A percentile compares a stretch with the other conserved stretches of the same genome.
These are phyloP conservation scores for Leishmania tropica DNA, from an alignment of 208 protist genomes.

Conservation along the genomic window DNA sequence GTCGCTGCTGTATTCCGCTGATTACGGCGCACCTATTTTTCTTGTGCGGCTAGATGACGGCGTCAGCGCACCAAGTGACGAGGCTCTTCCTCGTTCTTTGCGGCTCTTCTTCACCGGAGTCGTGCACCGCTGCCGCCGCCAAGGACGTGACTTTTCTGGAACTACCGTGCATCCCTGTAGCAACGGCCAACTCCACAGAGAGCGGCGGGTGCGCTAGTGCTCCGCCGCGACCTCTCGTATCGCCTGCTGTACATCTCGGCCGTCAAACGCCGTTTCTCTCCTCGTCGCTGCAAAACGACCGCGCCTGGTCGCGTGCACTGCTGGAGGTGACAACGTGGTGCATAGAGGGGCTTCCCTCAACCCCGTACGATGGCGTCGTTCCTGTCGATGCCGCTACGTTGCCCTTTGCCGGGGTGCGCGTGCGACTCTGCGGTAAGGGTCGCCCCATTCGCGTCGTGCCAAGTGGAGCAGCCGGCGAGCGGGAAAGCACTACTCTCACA, in stretches of 20 bases:
- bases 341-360: constrained; percentile 23
- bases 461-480: background rate
- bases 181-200: background rate
- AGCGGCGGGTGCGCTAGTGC: background rate
- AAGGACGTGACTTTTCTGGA: constrained; percentile 8
- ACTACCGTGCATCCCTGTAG: constrained; percentile 10
- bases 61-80: background rate
- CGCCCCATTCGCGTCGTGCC: background rate
- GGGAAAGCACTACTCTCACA: background rate
- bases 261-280: constrained; percentile 23
- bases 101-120: background rate
- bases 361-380: background rate
- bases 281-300: constrained; percentile 16
- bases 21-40: background rate
- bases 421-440: constrained; percentile 23
- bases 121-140: background rate
- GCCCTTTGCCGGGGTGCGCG: constrained; percentile 25
- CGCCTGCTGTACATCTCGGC: constrained; percentile 20
- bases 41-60: background rate
- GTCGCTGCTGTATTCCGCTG: too few relatives aligned
- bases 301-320: constrained; percentile 23
- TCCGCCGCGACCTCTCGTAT: constrained; percentile 19
- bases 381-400: constrained; percentile 16
- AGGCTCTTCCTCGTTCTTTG: constrained; percentile 9
- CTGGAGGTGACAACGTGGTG: constrained; percentile 37